Percentiles rank a stretch among this genome's conserved stretches.
Evolutionary conservation across 495 filamentous ascomycete genomes (phyloP).

Genomic region (Xylaria grammica): DNA sequence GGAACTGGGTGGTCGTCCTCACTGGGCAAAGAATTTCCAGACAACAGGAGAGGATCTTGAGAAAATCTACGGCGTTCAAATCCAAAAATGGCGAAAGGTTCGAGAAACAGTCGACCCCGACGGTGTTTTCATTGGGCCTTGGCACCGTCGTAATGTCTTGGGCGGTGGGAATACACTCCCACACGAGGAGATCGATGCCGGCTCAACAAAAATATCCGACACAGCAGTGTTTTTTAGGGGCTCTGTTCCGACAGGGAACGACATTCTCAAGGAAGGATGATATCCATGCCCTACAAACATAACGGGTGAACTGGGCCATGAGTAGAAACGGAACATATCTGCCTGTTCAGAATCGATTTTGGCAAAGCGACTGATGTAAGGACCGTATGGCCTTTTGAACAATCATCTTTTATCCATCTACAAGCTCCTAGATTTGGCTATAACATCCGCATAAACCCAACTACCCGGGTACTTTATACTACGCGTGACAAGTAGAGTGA

Average conservation of each 20-base stretch:
- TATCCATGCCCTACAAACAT: background rate
- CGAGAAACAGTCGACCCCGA: slow-evolving; percentile 80
- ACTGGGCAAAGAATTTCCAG: slow-evolving; percentile 97
- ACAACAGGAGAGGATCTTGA: slow-evolving; percentile 62
- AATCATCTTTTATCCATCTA: background rate
- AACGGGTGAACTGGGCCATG: background rate
- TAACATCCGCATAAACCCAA: background rate
- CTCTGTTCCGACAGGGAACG: slow-evolving; percentile 14
- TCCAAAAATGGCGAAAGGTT: slow-evolving; percentile 69
- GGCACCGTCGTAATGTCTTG: slow-evolving; percentile 79
- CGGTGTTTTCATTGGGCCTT: slow-evolving; percentile 90
- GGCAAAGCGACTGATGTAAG: background rate
- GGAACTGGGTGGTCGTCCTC: slow-evolving; percentile 84
- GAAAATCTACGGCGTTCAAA: slow-evolving; percentile 56
- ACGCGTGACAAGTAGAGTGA: background rate
- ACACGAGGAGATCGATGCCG: slow-evolving; percentile 48
- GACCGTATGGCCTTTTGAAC: background rate
- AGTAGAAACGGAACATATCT: background rate
- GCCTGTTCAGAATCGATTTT: background rate
- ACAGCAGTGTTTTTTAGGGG: slow-evolving; percentile 38
- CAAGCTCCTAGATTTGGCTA: background rate
- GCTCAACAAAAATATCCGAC: slow-evolving; percentile 26
- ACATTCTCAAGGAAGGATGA: background rate
- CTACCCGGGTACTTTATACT: background rate
- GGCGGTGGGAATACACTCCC: slow-evolving; percentile 38